Base-by-base conservation (phyloP, 2,329 filamentous ascomycete genomes). In the Eurotiales sp. region DNA sequence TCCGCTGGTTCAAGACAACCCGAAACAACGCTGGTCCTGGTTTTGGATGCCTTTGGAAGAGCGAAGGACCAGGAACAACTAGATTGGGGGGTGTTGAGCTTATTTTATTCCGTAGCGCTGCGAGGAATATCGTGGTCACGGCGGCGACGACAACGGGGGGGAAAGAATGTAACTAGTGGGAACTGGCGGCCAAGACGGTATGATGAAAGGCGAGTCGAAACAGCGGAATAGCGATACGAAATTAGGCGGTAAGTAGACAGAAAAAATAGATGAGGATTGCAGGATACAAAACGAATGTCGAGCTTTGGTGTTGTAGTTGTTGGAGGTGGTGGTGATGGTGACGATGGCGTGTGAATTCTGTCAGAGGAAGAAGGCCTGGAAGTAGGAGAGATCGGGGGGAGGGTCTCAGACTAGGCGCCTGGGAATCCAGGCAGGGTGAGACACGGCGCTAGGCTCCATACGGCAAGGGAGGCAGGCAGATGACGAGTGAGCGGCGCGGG, bases 111-210 rank as follows among this genome's bases (percentile, higher is more conserved):
- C 27, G 45, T 23, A 27, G 4, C 23, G 40, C 6, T 42, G 7
- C 21, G 12, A 27, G 15, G 8, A 19, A 27, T 36, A 37, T 37
- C 21, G 34, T 17, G 11, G 40, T 29, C 22, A 42, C 27, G 37
- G 30, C 27, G 39, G 27, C 45, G 46, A 45, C 39, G 41, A 32
- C 49, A 47, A 40, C 25, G 25, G 23, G n/a, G 45, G n/a, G 44
- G 17, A 53, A 53, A 39, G 51, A 53, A 53, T 53, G 51, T 53
- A 53, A 49, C 51, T 53, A 48, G 46, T 48, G 39, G 46, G 51
- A 53, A 45, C 19, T 23, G 23, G 39, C 25, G 23, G 45, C 40
- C 27, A 51, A 34, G 42, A 32, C 15, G 19, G 15, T 23, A 30
- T 19, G 25, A 27, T 34, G 15, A 27, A 49, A 39, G 12, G 14